Conservation (phyloP, 495 filamentous ascomycete genomes). For the Xylaria curta region DNA sequence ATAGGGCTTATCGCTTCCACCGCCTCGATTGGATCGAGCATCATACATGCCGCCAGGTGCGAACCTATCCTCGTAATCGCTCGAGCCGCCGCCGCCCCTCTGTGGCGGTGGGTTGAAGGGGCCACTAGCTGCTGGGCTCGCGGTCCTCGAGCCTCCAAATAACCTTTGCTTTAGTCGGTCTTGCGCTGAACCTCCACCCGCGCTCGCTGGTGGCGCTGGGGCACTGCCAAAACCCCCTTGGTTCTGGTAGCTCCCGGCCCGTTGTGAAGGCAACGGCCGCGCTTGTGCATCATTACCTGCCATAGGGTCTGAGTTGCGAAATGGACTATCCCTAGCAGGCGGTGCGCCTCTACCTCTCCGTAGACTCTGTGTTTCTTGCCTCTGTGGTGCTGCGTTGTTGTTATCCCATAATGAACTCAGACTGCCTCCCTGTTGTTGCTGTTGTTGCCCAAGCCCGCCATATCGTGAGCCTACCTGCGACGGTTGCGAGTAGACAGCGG, state of each 20-base stretch:
- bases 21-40: constrained; percentile 27
- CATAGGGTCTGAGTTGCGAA: constrained; percentile 47
- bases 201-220: constrained; percentile 43
- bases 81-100: constrained; percentile 39
- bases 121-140: constrained; percentile 45
- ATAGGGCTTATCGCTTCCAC: constrained; percentile 49
- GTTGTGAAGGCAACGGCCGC: constrained; percentile 73
- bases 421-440: constrained; percentile 47
- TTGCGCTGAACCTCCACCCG: constrained; percentile 48
- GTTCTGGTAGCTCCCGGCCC: constrained; percentile 73
- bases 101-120: constrained; percentile 50
- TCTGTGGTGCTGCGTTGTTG: constrained; percentile 43
- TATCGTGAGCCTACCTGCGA: constrained; percentile 57
- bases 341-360: constrained; percentile 51
- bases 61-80: constrained; percentile 54
- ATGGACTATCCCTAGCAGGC: constrained; percentile 37
- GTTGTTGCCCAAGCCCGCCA: constrained; percentile 50
- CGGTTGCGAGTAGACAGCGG: constrained; percentile 58
- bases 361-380: constrained; percentile 61
- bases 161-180: constrained; percentile 59
- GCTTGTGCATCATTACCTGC: constrained; percentile 44
- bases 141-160: constrained; percentile 52
- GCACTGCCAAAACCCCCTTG: constrained; percentile 41
- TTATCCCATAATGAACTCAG: constrained; percentile 89
- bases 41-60: constrained; percentile 49